A percentile compares a stretch with the other conserved stretches of the same genome.
Conservation (phyloP, 768 basidiomycete genomes). For the Xerocomellus intermedius region DNA sequence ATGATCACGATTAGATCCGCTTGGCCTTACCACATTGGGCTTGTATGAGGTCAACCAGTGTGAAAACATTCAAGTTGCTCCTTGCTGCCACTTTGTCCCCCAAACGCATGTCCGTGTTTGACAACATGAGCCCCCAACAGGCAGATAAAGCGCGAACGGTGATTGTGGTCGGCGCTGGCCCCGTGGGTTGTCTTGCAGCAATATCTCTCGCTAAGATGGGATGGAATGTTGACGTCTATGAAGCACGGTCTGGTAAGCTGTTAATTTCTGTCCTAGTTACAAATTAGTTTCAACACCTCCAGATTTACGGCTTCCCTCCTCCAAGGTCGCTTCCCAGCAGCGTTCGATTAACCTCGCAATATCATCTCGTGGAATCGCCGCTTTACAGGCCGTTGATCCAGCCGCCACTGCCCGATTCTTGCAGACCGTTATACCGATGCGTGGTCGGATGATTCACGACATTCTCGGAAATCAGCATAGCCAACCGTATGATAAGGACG, state of each 20-base stretch:
- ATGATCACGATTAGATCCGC: constrained; percentile 17
- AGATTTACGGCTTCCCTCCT: constrained; percentile 77
- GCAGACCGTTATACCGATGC: constrained; percentile 86
- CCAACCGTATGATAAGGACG: constrained; percentile 84
- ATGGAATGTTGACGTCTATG: constrained; percentile 80
- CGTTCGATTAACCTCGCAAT: constrained; percentile 97
- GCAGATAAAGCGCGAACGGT: constrained; percentile 39
- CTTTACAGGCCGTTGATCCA: constrained; percentile 77
- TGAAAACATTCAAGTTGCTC: background rate
- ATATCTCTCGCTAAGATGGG: constrained; percentile 82
- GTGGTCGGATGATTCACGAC: constrained; percentile 92
- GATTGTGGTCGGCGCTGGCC: constrained; percentile 84
- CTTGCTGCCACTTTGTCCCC: background rate
- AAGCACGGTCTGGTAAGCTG: constrained; percentile 68
- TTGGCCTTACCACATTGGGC: constrained; percentile 15
- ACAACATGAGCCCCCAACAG: constrained; percentile 14
- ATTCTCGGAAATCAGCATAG: constrained; percentile 68
- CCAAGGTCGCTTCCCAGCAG: constrained; percentile 63
- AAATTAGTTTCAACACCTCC: constrained; percentile 13
- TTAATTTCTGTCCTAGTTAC: constrained; percentile 13
- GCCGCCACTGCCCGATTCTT: constrained; percentile 68
- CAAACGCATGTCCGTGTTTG: background rate
- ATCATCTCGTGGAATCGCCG: constrained; percentile 89
- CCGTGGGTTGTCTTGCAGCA: constrained; percentile 91
- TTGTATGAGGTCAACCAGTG: background rate